Conservation (phyloP, 208 protist genomes). For the Balamuthia mandrillaris region DNA sequence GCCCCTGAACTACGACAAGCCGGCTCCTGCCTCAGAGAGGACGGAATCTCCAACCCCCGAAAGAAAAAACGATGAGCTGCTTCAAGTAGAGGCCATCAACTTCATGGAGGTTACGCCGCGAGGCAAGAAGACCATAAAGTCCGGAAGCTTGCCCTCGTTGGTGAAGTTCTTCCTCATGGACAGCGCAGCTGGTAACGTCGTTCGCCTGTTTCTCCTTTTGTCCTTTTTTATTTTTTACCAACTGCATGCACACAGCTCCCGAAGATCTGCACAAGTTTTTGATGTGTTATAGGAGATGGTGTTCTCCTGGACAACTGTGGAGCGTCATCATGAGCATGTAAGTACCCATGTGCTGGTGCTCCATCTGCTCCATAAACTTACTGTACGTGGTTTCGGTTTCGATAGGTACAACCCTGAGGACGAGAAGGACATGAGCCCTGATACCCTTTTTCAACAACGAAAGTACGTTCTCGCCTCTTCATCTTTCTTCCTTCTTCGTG, state of each 20-base stretch:
- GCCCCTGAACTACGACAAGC: neutral
- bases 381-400: too few relatives aligned
- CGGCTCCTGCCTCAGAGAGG: neutral
- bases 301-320: constrained; percentile 14
- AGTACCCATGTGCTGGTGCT: too few relatives aligned
- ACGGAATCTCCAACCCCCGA: too few relatives aligned
- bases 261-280: neutral
- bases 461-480: neutral
- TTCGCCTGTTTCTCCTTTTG: too few relatives aligned
- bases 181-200: neutral
- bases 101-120: neutral
- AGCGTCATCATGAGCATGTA: constrained; percentile 2
- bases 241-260: neutral
- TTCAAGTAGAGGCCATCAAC: neutral
- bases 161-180: neutral
- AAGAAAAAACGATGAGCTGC: too few relatives aligned
- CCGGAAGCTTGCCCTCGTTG: neutral
- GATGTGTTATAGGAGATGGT: constrained; percentile 9
- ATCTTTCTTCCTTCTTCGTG: neutral
- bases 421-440: neutral
- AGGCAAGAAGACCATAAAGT: neutral
- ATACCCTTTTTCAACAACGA: neutral
- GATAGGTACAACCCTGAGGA: neutral
- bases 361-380: neutral
- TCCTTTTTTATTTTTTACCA: too few relatives aligned